A percentile compares a stretch with the other conserved stretches of the same genome.
phyloP scores from a whole-genome alignment of 139 green algal species.

The Chlorella sorokiniana region DNA sequence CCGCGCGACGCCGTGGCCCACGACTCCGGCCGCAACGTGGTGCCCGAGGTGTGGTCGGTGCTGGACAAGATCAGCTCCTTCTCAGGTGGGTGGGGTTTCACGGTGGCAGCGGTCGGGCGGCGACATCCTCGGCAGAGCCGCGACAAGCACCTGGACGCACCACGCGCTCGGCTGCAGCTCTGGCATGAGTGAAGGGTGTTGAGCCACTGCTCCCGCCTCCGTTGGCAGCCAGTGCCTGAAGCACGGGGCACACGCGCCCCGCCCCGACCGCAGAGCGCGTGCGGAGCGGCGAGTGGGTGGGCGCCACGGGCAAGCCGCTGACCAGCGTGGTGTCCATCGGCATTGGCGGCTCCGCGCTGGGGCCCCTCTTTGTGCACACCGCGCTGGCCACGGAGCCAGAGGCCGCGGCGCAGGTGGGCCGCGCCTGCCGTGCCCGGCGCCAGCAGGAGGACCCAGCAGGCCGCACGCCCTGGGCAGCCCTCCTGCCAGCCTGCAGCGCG shows the following conservation, averaged over 20 bases:
- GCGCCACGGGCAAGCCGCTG: slow-evolving; percentile 94
- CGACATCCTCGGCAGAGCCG: too few species aligned
- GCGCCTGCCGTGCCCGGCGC: background rate
- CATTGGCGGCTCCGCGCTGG: slow-evolving; percentile 97
- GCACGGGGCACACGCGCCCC: background rate
- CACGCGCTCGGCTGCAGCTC: too few species aligned
- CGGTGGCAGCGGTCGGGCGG: too few species aligned
- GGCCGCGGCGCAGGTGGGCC: slow-evolving; percentile 28
- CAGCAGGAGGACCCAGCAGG: background rate
- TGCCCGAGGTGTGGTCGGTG: slow-evolving; percentile 95
- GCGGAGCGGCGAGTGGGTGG: slow-evolving; percentile 89
- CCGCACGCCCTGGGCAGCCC: background rate
- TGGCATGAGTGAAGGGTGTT: too few species aligned
- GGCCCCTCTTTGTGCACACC: slow-evolving; percentile 99
- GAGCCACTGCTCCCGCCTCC: too few species aligned
- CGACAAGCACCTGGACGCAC: too few species aligned
- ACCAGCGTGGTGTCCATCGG: slow-evolving; percentile 96
- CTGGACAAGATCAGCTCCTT: slow-evolving; percentile 99
- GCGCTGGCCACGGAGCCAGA: slow-evolving; percentile 75
- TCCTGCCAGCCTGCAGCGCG: background rate
- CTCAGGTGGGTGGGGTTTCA: slow-evolving; percentile 44
- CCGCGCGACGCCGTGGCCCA: slow-evolving; percentile 68
- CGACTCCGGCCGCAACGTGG: slow-evolving; percentile 72
- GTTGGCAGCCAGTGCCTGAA: too few species aligned
- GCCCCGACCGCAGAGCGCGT: slow-evolving; percentile 32